Base-by-base conservation (phyloP, 2,329 filamentous ascomycete species). In the Colletotrichum spinosum region DNA sequence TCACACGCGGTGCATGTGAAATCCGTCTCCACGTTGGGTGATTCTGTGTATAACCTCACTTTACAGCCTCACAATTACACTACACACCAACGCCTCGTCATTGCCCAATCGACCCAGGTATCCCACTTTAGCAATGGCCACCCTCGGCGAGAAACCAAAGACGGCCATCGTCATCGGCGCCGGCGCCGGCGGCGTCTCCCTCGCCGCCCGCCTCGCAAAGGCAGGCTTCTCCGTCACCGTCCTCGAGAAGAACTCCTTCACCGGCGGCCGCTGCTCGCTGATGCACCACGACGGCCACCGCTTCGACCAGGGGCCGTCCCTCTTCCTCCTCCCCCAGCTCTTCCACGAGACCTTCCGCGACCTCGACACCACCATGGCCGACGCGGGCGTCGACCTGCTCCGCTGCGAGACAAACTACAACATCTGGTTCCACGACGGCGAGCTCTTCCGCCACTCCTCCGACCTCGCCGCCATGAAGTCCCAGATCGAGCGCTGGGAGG, bases 401-500 rank as follows among this genome's bases (percentile, higher is more conserved):
- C 91, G 90, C 78, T 93, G 91, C 75, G 88, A 92, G 54, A 89
- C 90, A 1, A 94, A 93, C 74, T 93, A 94, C 80, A 86, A 88
- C 59, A 83, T 94, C 65, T 92, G 88, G 83, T 94, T 93, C 73
- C 81, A 86, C 12, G 91, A 93, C 74, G 88, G 87, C 55, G 85
- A 86, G 68, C 79, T 76, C 10, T 90, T 93, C 73, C 81, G 85
- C 67, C 79, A 92, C 35, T 88, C 86, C 5, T 89, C 87, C n/a
- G 90, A 93, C 72, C 79, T 91, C 44, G 81, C 86, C n/a, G 80
- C 81, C 52, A 92, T 93, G 90, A 92, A 92, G 75, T 72, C 77
- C 13, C 87, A 92, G 74, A 84, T 94, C 41, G 90, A 93, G 80
- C 84, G 84, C n/a, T 90, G 87, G 78, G 91, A 93, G 72, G 91